These are phyloP conservation scores for Bryoerythrophyllum caledonicum DNA, from an alignment of 225 moss, liverwort and hornwort species.

Conservation along the genomic window DNA sequence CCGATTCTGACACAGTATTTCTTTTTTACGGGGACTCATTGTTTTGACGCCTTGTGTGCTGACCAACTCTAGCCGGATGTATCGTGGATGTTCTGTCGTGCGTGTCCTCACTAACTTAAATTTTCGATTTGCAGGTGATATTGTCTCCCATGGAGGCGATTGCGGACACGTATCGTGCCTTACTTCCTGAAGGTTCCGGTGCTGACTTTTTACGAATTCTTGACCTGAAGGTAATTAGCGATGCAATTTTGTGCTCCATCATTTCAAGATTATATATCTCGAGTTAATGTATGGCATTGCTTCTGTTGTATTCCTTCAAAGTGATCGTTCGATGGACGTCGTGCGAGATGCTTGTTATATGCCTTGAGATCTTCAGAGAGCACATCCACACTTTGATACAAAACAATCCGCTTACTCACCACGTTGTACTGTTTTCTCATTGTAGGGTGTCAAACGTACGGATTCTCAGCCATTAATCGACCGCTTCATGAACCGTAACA, in stretches of 20 bases:
- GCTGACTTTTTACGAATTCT: slow-evolving; percentile 92
- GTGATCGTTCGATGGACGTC: neutral
- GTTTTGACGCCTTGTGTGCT: slow-evolving; percentile 6
- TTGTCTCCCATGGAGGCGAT: slow-evolving; percentile 99
- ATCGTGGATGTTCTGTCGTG: slow-evolving; percentile 9
- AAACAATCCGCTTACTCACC: slow-evolving; percentile 17
- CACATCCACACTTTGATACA: neutral
- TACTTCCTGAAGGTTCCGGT: slow-evolving; percentile 93
- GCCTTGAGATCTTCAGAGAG: neutral
- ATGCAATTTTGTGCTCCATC: slow-evolving; percentile 5
- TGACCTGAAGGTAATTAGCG: slow-evolving; percentile 79
- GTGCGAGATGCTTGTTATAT: neutral
- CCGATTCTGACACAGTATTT: neutral
- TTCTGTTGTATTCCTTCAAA: neutral
- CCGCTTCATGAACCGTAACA: slow-evolving; percentile 73
- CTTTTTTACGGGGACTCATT: neutral
- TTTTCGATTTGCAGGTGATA: slow-evolving; percentile 61
- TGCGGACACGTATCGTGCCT: slow-evolving; percentile 96
- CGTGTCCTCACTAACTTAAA: slow-evolving; percentile 9
- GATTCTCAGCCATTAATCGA: slow-evolving; percentile 97
- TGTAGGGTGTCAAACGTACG: slow-evolving; percentile 83
- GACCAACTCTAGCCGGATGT: neutral
- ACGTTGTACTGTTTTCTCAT: slow-evolving; percentile 9
- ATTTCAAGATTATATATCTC: neutral
- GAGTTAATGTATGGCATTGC: neutral